Conservation (phyloP, 257 asterid genomes). For the Nicotiana tomentosiformis region DNA sequence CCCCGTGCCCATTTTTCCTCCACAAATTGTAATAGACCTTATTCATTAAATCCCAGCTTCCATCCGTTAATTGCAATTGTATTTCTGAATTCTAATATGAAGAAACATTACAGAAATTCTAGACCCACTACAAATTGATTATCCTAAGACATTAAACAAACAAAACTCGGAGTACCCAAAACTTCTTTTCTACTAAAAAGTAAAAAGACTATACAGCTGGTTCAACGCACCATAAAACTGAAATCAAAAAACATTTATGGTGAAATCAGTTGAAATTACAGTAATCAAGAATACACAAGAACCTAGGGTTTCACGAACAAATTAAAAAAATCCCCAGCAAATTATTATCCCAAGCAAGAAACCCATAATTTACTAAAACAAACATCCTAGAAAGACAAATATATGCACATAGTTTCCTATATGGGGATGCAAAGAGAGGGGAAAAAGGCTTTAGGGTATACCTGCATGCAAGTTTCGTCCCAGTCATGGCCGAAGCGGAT, state of each 20-base stretch:
- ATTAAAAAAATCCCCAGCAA: not conserved
- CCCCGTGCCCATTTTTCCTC: not conserved
- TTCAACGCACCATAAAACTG: not conserved
- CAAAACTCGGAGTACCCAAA: not conserved
- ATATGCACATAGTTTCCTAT: not conserved
- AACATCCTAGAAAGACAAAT: not conserved
- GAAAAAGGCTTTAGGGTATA: slow-evolving; percentile 1
- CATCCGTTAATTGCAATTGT: not conserved
- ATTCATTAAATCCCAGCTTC: not conserved
- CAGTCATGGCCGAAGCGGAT: slow-evolving; percentile 97
- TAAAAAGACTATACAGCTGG: not conserved
- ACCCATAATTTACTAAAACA: not conserved
- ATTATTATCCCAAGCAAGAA: not conserved
- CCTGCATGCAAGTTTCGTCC: slow-evolving; percentile 99
- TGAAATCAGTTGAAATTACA: not conserved
- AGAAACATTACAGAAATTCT: not conserved
- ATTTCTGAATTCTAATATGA: not conserved
- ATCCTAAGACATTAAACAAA: not conserved
- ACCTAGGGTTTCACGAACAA: not conserved
- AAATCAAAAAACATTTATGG: not conserved
- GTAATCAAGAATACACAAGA: not conserved
- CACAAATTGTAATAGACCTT: not conserved
- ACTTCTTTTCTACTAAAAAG: not conserved
- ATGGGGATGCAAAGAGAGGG: not conserved
- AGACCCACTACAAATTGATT: not conserved